Percentiles rank a stretch among this genome's conserved stretches.
phyloP scores from a whole-genome alignment of 352 stramenopile species.

The Pythium angustatum region DNA sequence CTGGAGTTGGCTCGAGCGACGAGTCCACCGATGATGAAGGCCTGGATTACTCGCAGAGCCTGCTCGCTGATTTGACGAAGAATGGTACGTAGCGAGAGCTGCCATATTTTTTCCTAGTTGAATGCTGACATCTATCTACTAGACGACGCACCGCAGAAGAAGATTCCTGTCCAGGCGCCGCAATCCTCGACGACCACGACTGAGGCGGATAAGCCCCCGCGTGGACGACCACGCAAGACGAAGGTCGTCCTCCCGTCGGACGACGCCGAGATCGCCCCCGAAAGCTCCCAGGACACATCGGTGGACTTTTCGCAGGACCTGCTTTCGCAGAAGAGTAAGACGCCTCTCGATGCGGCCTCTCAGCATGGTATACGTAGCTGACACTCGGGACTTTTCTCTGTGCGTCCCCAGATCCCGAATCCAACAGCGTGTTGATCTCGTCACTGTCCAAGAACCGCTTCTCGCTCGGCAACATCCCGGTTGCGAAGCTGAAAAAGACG shows the following conservation, averaged over 20 bases:
- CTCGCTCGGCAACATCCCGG: slow-evolving; percentile 71
- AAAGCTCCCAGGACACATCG: slow-evolving; percentile 43
- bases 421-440: slow-evolving; percentile 60
- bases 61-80: slow-evolving; percentile 72
- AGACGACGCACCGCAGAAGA: slow-evolving; percentile 13
- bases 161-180: slow-evolving; percentile 4
- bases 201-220: slow-evolving; percentile 25
- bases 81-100: slow-evolving; percentile 66
- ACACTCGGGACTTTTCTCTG: not conserved
- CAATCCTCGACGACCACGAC: slow-evolving; percentile 13
- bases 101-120: no score
- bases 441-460: slow-evolving; percentile 72
- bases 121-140: not conserved
- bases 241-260: slow-evolving; percentile 30
- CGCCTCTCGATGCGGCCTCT: no score
- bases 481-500: slow-evolving; percentile 81
- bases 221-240: slow-evolving; percentile 32
- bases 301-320: slow-evolving; percentile 45
- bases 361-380: no score
- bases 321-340: slow-evolving; percentile 51
- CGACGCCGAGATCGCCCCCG: slow-evolving; percentile 28
- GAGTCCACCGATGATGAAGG: slow-evolving; percentile 65
- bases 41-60: slow-evolving; percentile 73
- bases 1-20: slow-evolving; percentile 31
- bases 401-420: slow-evolving; percentile 39